Base-by-base conservation (phyloP, 345 rosid genomes). In the Lepidium africanum region DNA sequence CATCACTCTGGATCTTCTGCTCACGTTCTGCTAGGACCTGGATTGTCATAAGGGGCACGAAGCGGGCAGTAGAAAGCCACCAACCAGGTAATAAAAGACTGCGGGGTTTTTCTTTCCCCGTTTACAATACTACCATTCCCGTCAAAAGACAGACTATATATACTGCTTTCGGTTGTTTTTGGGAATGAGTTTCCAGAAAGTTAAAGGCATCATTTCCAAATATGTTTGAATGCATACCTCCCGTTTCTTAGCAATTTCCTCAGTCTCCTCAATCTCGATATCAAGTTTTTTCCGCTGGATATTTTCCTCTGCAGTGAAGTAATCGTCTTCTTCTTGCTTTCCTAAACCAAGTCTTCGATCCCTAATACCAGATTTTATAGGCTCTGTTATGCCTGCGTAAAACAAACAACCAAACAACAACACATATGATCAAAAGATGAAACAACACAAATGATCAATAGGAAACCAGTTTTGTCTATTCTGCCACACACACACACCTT, bases 11-110 rank as follows among this genome's bases (percentile, higher is more conserved):
- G 79, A 94, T 94, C 87, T 91, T 94, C 81, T 83, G 97, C 91
- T 94, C 99, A 55, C 99, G 92, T 77, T 87, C 99, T 77, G 99
- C 97, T 82, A 89, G 63, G 69, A 91, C 99, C 99, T 94, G 99
- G 83, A 94, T 94, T 86, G 87, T 89, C 95, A 93, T 86, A 94
- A 94, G 81, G 88, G 92, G 95, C 85, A 91, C 87, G 96, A 89
- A 91, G 97, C 92, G 76, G 96, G 99, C 90, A 94, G 96, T 89
- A 92, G 93, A 83, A 59, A 87, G 87, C 95, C 91, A 85, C 97
- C 91, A 87, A 88, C 96, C 97, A 88, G 91, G 92, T 87, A 90
- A 90, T 93, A 93, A 88, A 25, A 93, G 85, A 90, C 96, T 85
- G 94, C 86, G 82, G 81, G 5, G 51, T 66, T 53, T 30, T 41